A percentile compares a stretch with the other conserved stretches of the same genome.
Conservation (phyloP, 768 basidiomycete species). For the Ephemerocybe angulata region DNA sequence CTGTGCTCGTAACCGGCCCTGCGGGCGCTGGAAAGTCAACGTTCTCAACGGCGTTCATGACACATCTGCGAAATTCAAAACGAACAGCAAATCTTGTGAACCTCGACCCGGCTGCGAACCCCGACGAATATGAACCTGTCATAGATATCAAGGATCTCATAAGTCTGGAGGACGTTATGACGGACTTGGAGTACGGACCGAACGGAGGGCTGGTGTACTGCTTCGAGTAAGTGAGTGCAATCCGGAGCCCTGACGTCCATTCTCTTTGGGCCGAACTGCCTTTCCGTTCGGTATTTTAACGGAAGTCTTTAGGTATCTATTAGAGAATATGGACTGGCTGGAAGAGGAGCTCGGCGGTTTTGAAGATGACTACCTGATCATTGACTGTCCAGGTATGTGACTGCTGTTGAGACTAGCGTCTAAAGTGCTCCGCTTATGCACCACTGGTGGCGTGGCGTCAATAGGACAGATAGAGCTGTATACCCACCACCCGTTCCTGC, state of each 20-base stretch:
- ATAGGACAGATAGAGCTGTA: constrained; percentile 97
- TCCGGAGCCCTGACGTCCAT: neutral
- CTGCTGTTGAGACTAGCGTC: neutral
- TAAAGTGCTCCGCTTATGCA: neutral
- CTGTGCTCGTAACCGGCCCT: constrained; percentile 88
- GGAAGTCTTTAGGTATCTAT: constrained; percentile 66
- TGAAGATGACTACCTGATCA: constrained; percentile 92
- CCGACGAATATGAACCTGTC: constrained; percentile 82
- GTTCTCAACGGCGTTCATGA: constrained; percentile 83
- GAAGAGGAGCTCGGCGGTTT: constrained; percentile 93
- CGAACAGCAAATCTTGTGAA: constrained; percentile 92
- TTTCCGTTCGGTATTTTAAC: neutral
- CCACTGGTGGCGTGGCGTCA: neutral
- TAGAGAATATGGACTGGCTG: constrained; percentile 98
- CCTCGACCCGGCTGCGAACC: constrained; percentile 90
- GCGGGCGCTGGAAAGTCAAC: constrained; percentile 98
- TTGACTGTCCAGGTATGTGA: constrained; percentile 81
- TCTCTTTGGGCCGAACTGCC: neutral
- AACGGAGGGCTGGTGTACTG: constrained; percentile 98
- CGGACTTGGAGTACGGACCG: constrained; percentile 89
- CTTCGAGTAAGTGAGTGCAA: constrained; percentile 89
- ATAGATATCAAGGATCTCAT: constrained; percentile 95
- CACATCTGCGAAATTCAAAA: constrained; percentile 79
- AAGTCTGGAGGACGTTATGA: constrained; percentile 93
- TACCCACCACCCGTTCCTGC: constrained; percentile 96